Evolutionary conservation across 2,329 filamentous ascomycete species (phyloP).

Genomic region (Grosmannia huntii): DNA sequence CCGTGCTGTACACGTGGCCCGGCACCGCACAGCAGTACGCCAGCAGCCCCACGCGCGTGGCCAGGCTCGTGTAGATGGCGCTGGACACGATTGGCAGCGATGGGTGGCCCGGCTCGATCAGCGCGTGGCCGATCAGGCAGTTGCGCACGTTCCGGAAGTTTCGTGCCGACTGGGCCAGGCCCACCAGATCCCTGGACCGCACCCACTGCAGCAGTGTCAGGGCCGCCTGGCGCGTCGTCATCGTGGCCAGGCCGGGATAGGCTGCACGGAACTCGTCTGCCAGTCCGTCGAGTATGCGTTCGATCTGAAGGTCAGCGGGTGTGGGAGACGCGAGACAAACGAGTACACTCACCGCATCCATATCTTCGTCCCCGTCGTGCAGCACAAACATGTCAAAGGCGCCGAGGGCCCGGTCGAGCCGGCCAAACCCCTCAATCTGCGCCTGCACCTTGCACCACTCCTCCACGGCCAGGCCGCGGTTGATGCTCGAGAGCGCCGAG

Average conservation of each 20-base stretch:
- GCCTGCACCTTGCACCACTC: slow-evolving; percentile 54
- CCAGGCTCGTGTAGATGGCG: slow-evolving; percentile 74
- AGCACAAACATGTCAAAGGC: slow-evolving; percentile 86
- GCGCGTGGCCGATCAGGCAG: slow-evolving; percentile 72
- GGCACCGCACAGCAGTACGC: slow-evolving; percentile 73
- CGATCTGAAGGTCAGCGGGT: slow-evolving; percentile 5
- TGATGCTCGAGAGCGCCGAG: slow-evolving; percentile 63
- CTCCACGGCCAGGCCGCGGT: slow-evolving; percentile 65
- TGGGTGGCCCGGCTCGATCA: slow-evolving; percentile 59
- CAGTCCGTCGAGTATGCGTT: slow-evolving; percentile 45
- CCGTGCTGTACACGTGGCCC: slow-evolving; percentile 71
- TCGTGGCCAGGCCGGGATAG: slow-evolving; percentile 37
- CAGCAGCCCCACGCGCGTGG: slow-evolving; percentile 58
- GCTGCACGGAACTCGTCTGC: slow-evolving; percentile 41
- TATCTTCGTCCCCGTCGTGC: slow-evolving; percentile 57
- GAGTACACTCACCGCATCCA: slow-evolving; percentile 45
- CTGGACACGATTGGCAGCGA: slow-evolving; percentile 79
- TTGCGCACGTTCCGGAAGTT: slow-evolving; percentile 58
- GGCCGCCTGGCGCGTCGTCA: slow-evolving; percentile 56
- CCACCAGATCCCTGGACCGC: slow-evolving; percentile 44
- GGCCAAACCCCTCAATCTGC: slow-evolving; percentile 17
- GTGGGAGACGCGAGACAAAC: background rate
- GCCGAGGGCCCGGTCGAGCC: slow-evolving; percentile 61
- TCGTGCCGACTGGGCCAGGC: slow-evolving; percentile 36
- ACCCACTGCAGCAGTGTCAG: slow-evolving; percentile 57